phyloP scores from a whole-genome alignment of 2,329 filamentous ascomycete species.

The Colletotrichum neosansevieriae region DNA sequence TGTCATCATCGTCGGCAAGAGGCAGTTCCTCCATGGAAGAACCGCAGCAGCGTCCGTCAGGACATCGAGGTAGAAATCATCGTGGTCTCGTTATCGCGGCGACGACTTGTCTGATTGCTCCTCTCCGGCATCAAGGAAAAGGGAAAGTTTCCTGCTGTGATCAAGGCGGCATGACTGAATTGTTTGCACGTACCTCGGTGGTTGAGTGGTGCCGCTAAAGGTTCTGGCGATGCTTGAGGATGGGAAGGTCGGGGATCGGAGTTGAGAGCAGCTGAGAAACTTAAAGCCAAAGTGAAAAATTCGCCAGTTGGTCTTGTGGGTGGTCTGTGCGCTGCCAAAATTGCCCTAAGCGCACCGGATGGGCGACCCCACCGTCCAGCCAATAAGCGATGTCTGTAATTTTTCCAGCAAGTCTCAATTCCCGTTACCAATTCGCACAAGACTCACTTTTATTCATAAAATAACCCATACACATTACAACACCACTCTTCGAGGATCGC shows the following conservation, averaged over 20 bases:
- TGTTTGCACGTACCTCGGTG: conserved; percentile 59
- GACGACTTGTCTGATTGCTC: conserved; percentile 67
- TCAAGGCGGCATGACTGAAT: conserved; percentile 44
- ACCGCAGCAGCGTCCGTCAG: conserved; percentile 18
- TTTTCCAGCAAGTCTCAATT: conserved; percentile 34
- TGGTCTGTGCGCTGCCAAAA: conserved; percentile 56
- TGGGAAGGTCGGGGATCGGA: conserved; percentile 40
- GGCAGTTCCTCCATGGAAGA: background rate
- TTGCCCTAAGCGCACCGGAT: conserved; percentile 54
- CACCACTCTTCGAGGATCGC: conserved; percentile 75
- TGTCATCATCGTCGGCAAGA: conserved; percentile 41
- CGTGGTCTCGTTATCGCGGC: conserved; percentile 26
- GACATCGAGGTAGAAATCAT: conserved; percentile 21
- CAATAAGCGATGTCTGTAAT: conserved; percentile 32
- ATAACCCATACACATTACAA: conserved; percentile 52
- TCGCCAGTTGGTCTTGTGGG: conserved; percentile 50
- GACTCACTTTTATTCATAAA: conserved; percentile 46
- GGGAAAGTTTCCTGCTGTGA: conserved; percentile 54
- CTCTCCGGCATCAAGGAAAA: conserved; percentile 67
- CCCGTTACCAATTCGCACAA: conserved; percentile 41
- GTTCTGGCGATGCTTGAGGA: conserved; percentile 45
- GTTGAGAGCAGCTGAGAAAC: conserved; percentile 31
- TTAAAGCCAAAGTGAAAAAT: conserved; percentile 41
- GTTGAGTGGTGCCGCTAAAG: conserved; percentile 44
- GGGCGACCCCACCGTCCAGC: conserved; percentile 25